These are phyloP conservation scores for Knoxia roxburghii DNA, from an alignment of 257 asterid species.

Conservation along the genomic window DNA sequence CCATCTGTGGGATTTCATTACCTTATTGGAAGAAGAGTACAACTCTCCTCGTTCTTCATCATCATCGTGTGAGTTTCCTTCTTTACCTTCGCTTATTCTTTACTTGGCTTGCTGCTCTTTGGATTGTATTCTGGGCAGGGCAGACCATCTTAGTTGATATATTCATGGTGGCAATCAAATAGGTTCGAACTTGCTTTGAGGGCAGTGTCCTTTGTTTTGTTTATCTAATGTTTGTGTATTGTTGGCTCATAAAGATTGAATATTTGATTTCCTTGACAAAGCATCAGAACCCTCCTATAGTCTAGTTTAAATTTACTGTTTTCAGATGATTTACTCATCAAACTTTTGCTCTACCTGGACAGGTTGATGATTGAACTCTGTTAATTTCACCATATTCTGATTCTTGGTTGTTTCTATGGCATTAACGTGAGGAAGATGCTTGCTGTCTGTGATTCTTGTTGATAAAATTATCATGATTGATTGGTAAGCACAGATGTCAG, in stretches of 20 bases:
- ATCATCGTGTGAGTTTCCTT: background rate
- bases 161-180: background rate
- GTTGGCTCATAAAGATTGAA: background rate
- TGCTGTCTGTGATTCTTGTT: slow-evolving; percentile 12
- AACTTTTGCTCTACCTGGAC: background rate
- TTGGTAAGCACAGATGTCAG: slow-evolving; percentile 70
- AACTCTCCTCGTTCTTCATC: background rate
- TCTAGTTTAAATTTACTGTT: background rate
- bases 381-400: background rate
- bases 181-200: background rate
- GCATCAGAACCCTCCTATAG: background rate
- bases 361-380: background rate
- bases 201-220: slow-evolving; percentile 2
- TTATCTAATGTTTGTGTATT: background rate
- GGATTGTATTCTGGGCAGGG: background rate
- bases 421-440: background rate
- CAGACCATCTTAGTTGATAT: background rate
- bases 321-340: background rate
- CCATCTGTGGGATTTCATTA: background rate
- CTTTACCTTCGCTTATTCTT: background rate
- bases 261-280: background rate
- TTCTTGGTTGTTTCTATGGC: background rate
- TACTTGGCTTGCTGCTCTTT: background rate
- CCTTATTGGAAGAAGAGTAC: background rate
- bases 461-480: slow-evolving; percentile 19